A percentile compares a stretch with the other conserved stretches of the same genome.
Conservation (phyloP, 805 yeast species). For the Hanseniaspora valbyensis region DNA sequence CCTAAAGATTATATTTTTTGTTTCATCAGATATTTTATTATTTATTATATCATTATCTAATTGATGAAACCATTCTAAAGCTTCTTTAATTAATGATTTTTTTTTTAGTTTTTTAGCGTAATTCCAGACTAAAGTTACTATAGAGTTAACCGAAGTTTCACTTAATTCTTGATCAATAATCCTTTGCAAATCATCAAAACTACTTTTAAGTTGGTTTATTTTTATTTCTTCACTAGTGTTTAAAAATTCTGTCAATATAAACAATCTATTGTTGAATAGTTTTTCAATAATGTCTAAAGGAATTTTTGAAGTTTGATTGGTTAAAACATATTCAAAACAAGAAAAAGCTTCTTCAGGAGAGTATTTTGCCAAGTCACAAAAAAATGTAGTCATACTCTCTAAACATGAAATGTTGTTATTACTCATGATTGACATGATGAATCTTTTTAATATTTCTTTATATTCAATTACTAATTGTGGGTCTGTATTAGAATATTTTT, state of each 20-base stretch:
- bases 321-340: conserved; percentile 30
- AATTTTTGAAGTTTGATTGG: conserved; percentile 25
- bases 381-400: no score
- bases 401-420: no score
- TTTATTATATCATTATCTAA: conserved; percentile 19
- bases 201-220: conserved; percentile 20
- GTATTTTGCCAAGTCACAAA: conserved; percentile 24
- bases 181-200: conserved; percentile 26
- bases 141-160: conserved; percentile 26
- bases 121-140: conserved; percentile 34
- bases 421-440: no score
- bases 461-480: no score
- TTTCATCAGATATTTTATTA: conserved; percentile 26
- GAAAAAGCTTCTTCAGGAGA: conserved; percentile 26
- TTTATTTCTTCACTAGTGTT: conserved; percentile 21
- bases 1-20: conserved; percentile 31
- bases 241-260: conserved; percentile 23
- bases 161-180: conserved; percentile 24
- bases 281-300: conserved; percentile 20
- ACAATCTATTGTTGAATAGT: conserved; percentile 24
- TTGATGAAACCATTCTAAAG: conserved; percentile 25
- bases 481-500: no score
- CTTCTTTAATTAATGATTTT: conserved; percentile 18
- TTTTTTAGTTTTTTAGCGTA: conserved; percentile 29
- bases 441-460: no score